These are phyloP conservation scores for Trichopus zeylanicus DNA, from an alignment of 116 monocot genomes.

Conservation along the genomic window DNA sequence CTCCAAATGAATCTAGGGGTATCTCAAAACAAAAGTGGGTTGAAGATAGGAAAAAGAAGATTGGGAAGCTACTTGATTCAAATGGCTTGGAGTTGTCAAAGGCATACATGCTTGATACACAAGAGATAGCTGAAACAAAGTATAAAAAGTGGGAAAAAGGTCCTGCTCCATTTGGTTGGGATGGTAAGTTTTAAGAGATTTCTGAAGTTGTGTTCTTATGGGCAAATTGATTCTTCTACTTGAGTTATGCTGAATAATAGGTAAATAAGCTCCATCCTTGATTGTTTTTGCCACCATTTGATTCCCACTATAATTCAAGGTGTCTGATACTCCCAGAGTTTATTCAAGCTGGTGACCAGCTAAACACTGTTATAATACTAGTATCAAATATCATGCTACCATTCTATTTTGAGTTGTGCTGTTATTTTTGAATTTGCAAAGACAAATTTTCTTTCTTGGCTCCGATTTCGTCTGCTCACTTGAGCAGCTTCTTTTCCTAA, in stretches of 20 bases:
- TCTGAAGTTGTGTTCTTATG: not conserved
- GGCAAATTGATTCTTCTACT: not conserved
- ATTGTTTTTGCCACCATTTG: too few relatives aligned
- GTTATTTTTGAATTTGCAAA: too few relatives aligned
- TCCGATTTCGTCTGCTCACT: too few relatives aligned
- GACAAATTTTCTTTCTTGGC: too few relatives aligned
- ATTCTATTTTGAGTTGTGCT: too few relatives aligned
- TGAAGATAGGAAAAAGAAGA: slow-evolving; percentile 93
- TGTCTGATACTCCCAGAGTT: too few relatives aligned
- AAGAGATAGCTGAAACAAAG: slow-evolving; percentile 82
- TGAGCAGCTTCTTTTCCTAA: too few relatives aligned
- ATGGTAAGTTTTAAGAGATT: slow-evolving; percentile 43
- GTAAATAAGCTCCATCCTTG: too few relatives aligned
- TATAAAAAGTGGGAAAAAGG: slow-evolving; percentile 99
- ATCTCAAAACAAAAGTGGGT: slow-evolving; percentile 95
- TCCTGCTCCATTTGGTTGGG: slow-evolving; percentile 94
- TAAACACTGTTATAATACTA: too few relatives aligned
- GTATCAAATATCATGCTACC: too few relatives aligned
- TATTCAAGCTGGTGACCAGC: too few relatives aligned
- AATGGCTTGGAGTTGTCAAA: slow-evolving; percentile 94
- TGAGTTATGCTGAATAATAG: not conserved
- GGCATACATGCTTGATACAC: slow-evolving; percentile 98
- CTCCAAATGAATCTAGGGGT: slow-evolving; percentile 72
- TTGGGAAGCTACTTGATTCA: slow-evolving; percentile 92
- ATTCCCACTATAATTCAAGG: too few relatives aligned